Conservation (phyloP, 495 filamentous ascomycete species). For the Emericellopsis terricola region DNA sequence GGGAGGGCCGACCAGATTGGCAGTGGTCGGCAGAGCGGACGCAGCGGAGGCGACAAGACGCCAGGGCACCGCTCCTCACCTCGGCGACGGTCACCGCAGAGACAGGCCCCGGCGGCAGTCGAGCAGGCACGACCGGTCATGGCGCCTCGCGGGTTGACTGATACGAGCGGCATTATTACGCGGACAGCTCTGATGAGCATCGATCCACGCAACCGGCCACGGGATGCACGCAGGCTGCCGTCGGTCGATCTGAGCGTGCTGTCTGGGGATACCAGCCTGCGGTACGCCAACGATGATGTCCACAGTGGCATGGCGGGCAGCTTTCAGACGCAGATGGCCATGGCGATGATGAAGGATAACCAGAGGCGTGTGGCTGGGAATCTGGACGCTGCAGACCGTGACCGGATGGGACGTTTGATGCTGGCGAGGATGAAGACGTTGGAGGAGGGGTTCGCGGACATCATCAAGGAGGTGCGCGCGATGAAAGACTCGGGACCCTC, state of each 20-base stretch:
- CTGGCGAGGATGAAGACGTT: slow-evolving; percentile 83
- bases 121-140: slow-evolving; percentile 31
- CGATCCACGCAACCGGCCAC: slow-evolving; percentile 1
- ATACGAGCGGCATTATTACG: slow-evolving; percentile 25
- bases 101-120: background rate
- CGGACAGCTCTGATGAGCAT: slow-evolving; percentile 6
- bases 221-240: slow-evolving; percentile 20
- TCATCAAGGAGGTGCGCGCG: slow-evolving; percentile 69
- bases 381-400: slow-evolving; percentile 37
- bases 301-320: slow-evolving; percentile 51
- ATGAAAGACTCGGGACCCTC: slow-evolving; percentile 24
- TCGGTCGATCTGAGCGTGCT: slow-evolving; percentile 49
- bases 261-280: slow-evolving; percentile 44
- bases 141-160: slow-evolving; percentile 29
- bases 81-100: too few relatives aligned
- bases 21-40: slow-evolving; percentile 8
- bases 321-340: slow-evolving; percentile 63
- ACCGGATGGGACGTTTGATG: slow-evolving; percentile 59
- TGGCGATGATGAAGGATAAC: slow-evolving; percentile 28
- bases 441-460: slow-evolving; percentile 69
- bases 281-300: slow-evolving; percentile 36
- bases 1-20: background rate
- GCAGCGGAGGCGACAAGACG: background rate
- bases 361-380: slow-evolving; percentile 6
- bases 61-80: slow-evolving; percentile 3